phyloP scores from a whole-genome alignment of 2,329 filamentous ascomycete species.

The Fusarium pilosicola region DNA sequence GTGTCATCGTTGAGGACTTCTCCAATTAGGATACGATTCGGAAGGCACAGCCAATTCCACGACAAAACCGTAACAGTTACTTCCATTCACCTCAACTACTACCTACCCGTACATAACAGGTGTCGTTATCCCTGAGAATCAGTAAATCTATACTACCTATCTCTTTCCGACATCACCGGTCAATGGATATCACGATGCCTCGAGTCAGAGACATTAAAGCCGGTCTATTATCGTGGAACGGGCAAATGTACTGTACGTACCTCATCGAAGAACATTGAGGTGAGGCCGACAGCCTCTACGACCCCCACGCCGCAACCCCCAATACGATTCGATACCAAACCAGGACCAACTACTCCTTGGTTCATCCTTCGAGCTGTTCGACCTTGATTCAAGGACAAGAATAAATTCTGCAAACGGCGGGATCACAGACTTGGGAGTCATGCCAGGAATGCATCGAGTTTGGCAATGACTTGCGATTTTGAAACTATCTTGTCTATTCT shows the following conservation, averaged over 20 bases:
- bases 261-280: not conserved
- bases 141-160: not conserved
- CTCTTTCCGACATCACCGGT: not conserved
- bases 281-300: not conserved
- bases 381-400: not conserved
- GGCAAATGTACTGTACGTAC: not conserved
- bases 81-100: not conserved
- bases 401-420: not conserved
- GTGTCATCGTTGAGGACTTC: not conserved
- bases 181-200: not conserved
- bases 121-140: not conserved
- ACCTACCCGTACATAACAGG: not conserved
- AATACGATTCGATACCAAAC: not conserved
- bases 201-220: not conserved
- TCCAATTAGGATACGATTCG: not conserved
- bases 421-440: not conserved
- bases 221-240: conserved; percentile 18
- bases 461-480: not conserved
- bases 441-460: conserved; percentile 8
- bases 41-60: not conserved
- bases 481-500: not conserved
- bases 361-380: not conserved
- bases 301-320: conserved; percentile 21
- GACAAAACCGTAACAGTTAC: not conserved
- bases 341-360: not conserved